Evolutionary conservation across 2,329 filamentous ascomycete species (phyloP).

Genomic region (Didymella exigua): DNA sequence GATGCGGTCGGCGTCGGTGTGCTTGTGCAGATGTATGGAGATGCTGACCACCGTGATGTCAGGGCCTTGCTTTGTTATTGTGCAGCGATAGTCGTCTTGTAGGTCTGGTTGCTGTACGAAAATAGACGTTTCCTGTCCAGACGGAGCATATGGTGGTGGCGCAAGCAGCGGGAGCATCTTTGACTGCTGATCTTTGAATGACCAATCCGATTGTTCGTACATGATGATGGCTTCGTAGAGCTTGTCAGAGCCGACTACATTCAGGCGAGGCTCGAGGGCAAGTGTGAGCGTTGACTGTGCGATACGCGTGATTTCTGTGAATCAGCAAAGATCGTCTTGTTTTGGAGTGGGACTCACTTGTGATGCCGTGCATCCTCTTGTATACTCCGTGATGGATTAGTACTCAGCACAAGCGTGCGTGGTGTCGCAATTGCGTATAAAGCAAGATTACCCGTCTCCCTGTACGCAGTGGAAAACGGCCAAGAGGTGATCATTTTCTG

Average conservation of each 20-base stretch:
- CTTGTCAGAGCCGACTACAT: neutral
- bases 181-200: neutral
- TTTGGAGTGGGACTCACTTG: neutral
- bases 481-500: neutral
- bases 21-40: conserved; percentile 6
- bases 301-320: neutral
- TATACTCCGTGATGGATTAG: neutral
- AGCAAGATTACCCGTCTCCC: neutral
- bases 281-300: neutral
- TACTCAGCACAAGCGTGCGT: neutral
- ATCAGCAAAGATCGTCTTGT: neutral
- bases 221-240: neutral
- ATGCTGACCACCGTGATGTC: conserved; percentile 5
- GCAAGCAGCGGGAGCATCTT: neutral
- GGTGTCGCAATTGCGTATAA: neutral
- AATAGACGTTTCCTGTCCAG: neutral
- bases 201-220: conserved; percentile 2
- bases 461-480: neutral
- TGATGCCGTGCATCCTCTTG: neutral
- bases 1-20: conserved; percentile 7
- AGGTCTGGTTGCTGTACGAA: neutral
- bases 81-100: conserved; percentile 12
- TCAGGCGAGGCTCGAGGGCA: neutral
- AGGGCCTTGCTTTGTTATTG: neutral
- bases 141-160: conserved; percentile 5